Evolutionary conservation across 305 asterid genomes (phyloP).

Genomic region (Plantago lanceolata): DNA sequence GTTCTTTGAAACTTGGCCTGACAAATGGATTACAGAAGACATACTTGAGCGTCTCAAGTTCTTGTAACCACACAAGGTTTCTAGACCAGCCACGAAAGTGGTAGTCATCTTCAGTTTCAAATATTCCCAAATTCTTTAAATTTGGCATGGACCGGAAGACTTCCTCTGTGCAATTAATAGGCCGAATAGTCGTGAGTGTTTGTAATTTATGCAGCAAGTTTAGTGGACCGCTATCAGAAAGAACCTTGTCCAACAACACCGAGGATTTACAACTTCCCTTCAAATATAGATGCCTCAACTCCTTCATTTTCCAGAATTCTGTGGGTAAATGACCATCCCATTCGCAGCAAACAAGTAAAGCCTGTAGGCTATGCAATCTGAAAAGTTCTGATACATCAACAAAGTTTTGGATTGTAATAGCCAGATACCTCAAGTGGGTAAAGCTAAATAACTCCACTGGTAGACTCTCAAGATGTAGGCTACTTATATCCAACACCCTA

Average conservation of each 20-base stretch:
- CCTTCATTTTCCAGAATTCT: constrained; percentile 22
- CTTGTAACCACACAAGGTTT: constrained; percentile 19
- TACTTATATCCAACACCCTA: constrained; percentile 19
- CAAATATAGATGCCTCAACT: constrained; percentile 27
- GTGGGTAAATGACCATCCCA: constrained; percentile 19
- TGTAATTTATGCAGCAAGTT: constrained; percentile 12
- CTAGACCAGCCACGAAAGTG: constrained; percentile 20
- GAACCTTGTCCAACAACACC: neutral
- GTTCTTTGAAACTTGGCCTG: constrained; percentile 15
- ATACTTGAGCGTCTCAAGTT: constrained; percentile 24
- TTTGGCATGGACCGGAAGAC: constrained; percentile 19
- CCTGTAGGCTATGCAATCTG: constrained; percentile 19
- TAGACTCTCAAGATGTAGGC: neutral
- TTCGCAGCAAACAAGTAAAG: constrained; percentile 18
- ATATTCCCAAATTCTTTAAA: constrained; percentile 20
- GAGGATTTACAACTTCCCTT: constrained; percentile 13
- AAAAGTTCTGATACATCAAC: neutral
- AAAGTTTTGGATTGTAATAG: constrained; percentile 12
- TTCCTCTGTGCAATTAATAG: constrained; percentile 17
- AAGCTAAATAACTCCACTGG: neutral
- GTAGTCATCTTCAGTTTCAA: constrained; percentile 24
- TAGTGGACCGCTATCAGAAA: neutral
- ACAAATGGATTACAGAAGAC: constrained; percentile 24
- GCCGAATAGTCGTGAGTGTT: constrained; percentile 12
- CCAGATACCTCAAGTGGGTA: constrained; percentile 23